phyloP scores from a whole-genome alignment of 768 basidiomycete genomes.

The Lentinula boryana region DNA sequence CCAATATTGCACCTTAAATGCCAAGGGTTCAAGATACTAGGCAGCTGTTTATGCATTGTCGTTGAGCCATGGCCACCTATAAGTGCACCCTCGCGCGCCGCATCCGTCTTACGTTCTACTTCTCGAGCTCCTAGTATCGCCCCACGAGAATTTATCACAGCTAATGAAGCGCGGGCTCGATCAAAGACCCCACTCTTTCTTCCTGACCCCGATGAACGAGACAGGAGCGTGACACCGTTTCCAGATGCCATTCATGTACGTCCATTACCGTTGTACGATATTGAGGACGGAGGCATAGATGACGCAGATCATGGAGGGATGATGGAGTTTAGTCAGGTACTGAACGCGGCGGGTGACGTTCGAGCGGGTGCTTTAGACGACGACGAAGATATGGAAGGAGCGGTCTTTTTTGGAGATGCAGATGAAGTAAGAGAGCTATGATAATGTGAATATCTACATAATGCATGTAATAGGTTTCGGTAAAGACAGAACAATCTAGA shows the following conservation, averaged over 20 bases:
- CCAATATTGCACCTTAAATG: conserved; percentile 61
- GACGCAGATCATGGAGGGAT: conserved; percentile 44
- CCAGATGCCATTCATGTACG: background rate
- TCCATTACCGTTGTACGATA: conserved; percentile 23
- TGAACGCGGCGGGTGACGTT: conserved; percentile 52
- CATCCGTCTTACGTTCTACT: conserved; percentile 13
- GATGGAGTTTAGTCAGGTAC: conserved; percentile 70
- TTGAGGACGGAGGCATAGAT: conserved; percentile 25
- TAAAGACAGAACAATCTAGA: no score
- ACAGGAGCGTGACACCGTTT: conserved; percentile 29
- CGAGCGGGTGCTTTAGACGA: conserved; percentile 60
- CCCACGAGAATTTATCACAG: conserved; percentile 22
- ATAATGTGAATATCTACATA: conserved; percentile 16
- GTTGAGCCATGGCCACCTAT: conserved; percentile 75
- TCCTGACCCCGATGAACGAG: conserved; percentile 51
- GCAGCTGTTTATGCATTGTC: conserved; percentile 73
- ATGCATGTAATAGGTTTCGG: background rate
- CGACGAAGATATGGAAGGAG: conserved; percentile 71
- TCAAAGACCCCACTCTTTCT: conserved; percentile 68
- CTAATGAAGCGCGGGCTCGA: conserved; percentile 22
- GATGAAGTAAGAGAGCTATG: conserved; percentile 66
- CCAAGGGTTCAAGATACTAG: conserved; percentile 64
- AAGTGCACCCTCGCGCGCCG: conserved; percentile 25
- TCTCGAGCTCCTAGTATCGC: conserved; percentile 26
- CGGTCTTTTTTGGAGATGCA: conserved; percentile 75